A percentile compares a stretch with the other conserved stretches of the same genome.
These are phyloP conservation scores for Saxophila tyrrhenica DNA, from an alignment of 495 filamentous ascomycete species.

Conservation along the genomic window DNA sequence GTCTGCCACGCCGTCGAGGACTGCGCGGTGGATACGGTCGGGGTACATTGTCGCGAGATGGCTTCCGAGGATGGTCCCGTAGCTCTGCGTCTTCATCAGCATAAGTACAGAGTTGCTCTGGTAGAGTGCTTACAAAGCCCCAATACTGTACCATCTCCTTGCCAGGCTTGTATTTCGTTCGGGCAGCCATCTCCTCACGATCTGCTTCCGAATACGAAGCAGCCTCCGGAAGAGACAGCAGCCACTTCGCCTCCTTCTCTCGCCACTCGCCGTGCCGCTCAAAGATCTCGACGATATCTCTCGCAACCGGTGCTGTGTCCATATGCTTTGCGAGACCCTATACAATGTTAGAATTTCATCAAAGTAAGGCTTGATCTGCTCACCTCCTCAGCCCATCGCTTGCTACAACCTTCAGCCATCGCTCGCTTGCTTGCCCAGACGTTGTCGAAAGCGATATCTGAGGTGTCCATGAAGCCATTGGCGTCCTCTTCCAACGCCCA, in stretches of 20 bases:
- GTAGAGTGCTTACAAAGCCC: neutral
- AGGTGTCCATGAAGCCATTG: slow-evolving; percentile 27
- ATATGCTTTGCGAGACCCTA: slow-evolving; percentile 28
- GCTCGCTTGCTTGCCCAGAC: slow-evolving; percentile 30
- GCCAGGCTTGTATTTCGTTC: slow-evolving; percentile 1
- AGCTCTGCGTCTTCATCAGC: neutral
- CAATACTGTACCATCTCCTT: slow-evolving; percentile 21
- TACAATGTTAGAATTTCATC: slow-evolving; percentile 8
- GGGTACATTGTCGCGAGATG: slow-evolving; percentile 35
- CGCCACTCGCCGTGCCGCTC: slow-evolving; percentile 34
- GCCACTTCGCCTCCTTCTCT: slow-evolving; percentile 17
- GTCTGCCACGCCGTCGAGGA: slow-evolving; percentile 44
- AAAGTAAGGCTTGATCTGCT: slow-evolving; percentile 13
- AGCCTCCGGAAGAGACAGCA: neutral
- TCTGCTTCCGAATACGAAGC: too few species aligned
- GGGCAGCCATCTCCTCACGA: too few species aligned
- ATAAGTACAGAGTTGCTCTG: too few species aligned
- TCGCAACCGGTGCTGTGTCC: slow-evolving; percentile 9
- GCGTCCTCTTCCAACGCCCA: slow-evolving; percentile 19
- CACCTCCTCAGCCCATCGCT: slow-evolving; percentile 2
- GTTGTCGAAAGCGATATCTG: slow-evolving; percentile 27
- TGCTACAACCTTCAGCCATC: slow-evolving; percentile 15
- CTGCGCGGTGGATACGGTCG: slow-evolving; percentile 32
- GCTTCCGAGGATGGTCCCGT: slow-evolving; percentile 22
- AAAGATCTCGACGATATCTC: slow-evolving; percentile 9